Evolutionary conservation across 192 early-diverging fungal species (phyloP), one percentile per base, ranked within the genome.

Genomic region (Phlyctochytrium planicorne): DNA sequence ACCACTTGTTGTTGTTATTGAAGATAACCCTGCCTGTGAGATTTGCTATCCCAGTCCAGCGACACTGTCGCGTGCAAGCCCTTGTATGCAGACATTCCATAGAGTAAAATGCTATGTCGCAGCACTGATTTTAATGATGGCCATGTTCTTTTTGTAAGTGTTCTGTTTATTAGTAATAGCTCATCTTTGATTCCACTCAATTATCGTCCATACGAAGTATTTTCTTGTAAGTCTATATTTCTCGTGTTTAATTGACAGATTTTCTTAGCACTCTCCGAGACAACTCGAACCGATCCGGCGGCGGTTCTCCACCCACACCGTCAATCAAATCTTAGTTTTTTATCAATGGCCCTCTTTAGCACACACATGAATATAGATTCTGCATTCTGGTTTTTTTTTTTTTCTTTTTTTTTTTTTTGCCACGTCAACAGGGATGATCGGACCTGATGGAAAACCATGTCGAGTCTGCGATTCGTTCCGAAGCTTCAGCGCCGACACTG

Each of bases 11-110:
- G 63, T 79, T 16, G 63, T 84, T 53, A 61, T 78, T 1, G 77
- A 82, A n/a, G 80, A 82, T 55, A 40, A 63, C 27, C 56, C 62
- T 17, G 30, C 72, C 23, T 83, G 77, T 56, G 82, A 84, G 30
- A 68, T 68, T 57, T 83, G 80, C 52, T 84, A 82, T 60, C 82
- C 82, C 6, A 76, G 50, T 36, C 16, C 64, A 3, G 52, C 25
- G 10, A 23, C 60, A 17, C 29, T 76, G 24, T 25, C 20, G 12
- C 17, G 34, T 23, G 24, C 52, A 27, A 34, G 32, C 2, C 62
- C 72, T 20, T 27, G 16, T 16, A 72, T 71, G 62, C 56, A 63
- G 0, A 34, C 52, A 0, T 67, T 81, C 34, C 80, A 81, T 68
- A 24, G 63, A 29, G 30, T 16, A n/a, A 81, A 81, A 52, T 78